Base-by-base conservation (phyloP, 192 early-diverging fungal species). In the Phlyctochytrium arcticum region DNA sequence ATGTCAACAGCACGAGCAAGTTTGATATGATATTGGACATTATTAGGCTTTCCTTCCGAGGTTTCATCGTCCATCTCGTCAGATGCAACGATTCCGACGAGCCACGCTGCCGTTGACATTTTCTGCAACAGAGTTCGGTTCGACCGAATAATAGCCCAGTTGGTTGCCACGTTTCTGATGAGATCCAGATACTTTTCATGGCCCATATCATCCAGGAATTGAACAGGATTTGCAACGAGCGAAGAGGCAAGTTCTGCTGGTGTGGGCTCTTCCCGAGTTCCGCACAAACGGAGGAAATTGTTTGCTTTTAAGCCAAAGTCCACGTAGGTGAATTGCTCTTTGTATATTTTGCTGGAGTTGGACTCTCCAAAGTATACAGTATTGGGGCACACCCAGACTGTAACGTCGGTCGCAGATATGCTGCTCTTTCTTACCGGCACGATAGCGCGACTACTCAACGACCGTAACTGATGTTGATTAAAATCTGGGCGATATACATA, bases 201-300 rank as follows among this genome's bases (percentile, higher is more conserved):
- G 12, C 80, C 73, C 15, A 76, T 73, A 35, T 74, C 57, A 33
- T 80, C 76, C 62, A 87, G 73, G 70, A 90, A 87, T 24, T 77
- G 36, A 0, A 73, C 54, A 3, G 87, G 85, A 0, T 79, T 69
- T 2, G 77, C 75, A 0, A 91, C 81, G 8, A 96, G 67, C 48
- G 84, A 73, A 8, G 77, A 64, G 0, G 91, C 82, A 33, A 93
- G 60, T 32, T 96, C 92, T 15, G 82, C 42, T 1, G 89, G 84
- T 0, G 88, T 80, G 0, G 92, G 91, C 50, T 90, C 87, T 34
- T 88, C 84, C 54, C 87, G 87, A 9, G 93, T 89, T 49, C 93
- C 93, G 60, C 93, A 96, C 2, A 83, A 78, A 29, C 85, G 82
- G 42, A 96, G 69, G 54, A 96, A 96, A 7, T 79, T 69, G 67